Conservation (phyloP, 208 protist species). For the Naegleria gruberi region DNA sequence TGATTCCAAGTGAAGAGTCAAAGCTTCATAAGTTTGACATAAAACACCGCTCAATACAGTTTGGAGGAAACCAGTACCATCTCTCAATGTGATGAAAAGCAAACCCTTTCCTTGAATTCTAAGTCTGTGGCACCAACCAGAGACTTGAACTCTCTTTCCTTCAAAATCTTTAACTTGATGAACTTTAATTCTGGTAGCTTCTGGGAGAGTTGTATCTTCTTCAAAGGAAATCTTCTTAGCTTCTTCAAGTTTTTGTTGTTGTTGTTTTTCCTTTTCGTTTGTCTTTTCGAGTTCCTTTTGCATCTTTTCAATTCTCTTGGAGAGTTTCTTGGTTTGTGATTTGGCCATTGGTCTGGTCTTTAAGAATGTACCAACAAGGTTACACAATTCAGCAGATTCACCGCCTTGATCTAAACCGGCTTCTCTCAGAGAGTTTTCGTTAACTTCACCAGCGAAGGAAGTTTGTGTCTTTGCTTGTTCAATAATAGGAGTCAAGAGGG, state of each 20-base stretch:
- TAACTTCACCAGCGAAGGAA: background rate
- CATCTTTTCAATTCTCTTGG: background rate
- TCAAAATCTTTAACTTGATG: background rate
- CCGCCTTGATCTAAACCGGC: background rate
- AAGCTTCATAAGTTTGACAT: background rate
- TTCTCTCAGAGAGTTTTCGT: background rate
- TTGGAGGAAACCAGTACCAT: conserved; percentile 68
- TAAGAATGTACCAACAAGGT: background rate
- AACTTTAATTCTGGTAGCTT: background rate
- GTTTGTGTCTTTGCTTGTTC: background rate
- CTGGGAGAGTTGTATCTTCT: conserved; percentile 18
- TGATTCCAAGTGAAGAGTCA: conserved; percentile 35
- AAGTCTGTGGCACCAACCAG: conserved; percentile 62
- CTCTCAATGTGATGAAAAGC: conserved; percentile 65
- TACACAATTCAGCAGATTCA: background rate
- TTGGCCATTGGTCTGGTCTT: background rate
- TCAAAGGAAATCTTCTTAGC: background rate
- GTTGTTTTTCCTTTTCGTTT: background rate
- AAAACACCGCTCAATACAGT: conserved; percentile 50
- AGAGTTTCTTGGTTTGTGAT: background rate
- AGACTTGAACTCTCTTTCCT: conserved; percentile 48
- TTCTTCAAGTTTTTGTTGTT: background rate
- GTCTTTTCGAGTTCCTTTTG: background rate
- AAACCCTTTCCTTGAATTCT: conserved; percentile 49
- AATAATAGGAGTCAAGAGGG: background rate